Conservation (phyloP, 2,329 filamentous ascomycete genomes). For the Pseudogymnoascus sp. region DNA sequence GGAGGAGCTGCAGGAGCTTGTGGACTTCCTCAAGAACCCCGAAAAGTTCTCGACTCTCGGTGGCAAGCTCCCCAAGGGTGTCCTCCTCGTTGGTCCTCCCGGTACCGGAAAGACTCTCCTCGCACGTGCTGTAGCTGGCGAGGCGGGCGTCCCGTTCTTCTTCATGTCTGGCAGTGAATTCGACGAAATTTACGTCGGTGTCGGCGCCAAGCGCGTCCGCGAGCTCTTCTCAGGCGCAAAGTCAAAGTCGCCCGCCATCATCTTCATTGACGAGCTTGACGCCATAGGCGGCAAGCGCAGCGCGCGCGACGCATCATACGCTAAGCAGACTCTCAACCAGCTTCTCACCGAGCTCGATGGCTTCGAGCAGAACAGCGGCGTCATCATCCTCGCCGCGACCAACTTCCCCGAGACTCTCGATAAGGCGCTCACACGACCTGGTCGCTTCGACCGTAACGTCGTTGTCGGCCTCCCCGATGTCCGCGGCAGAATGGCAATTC, state of each 20-base stretch:
- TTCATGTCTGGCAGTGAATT: constrained; percentile 99
- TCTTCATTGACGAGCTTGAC: constrained; percentile 92
- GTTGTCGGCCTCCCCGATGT: constrained; percentile 85
- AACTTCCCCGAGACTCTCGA: constrained; percentile 94
- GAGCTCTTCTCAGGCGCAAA: constrained; percentile 83
- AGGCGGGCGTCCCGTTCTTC: constrained; percentile 97
- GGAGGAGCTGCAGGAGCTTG: constrained; percentile 92
- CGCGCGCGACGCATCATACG: constrained; percentile 84
- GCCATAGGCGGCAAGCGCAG: constrained; percentile 93
- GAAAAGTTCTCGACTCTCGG: constrained; percentile 89
- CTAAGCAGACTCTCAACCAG: constrained; percentile 96
- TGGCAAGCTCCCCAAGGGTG: constrained; percentile 94
- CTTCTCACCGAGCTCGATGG: constrained; percentile 94
- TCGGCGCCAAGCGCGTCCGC: constrained; percentile 90
- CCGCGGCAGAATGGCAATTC: constrained; percentile 81
- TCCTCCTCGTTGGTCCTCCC: constrained; percentile 87
- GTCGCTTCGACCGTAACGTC: constrained; percentile 91
- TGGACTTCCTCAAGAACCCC: constrained; percentile 91
- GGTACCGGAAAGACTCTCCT: constrained; percentile 97
- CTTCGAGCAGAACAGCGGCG: constrained; percentile 87
- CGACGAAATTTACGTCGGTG: constrained; percentile 95
- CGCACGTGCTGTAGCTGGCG: constrained; percentile 88
- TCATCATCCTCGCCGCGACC: constrained; percentile 92
- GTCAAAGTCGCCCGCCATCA: constrained; percentile 79
- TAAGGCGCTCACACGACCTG: constrained; percentile 87